Evolutionary conservation across 2,329 filamentous ascomycete genomes (phyloP).

Genomic region (Hypomyces perniciosus): DNA sequence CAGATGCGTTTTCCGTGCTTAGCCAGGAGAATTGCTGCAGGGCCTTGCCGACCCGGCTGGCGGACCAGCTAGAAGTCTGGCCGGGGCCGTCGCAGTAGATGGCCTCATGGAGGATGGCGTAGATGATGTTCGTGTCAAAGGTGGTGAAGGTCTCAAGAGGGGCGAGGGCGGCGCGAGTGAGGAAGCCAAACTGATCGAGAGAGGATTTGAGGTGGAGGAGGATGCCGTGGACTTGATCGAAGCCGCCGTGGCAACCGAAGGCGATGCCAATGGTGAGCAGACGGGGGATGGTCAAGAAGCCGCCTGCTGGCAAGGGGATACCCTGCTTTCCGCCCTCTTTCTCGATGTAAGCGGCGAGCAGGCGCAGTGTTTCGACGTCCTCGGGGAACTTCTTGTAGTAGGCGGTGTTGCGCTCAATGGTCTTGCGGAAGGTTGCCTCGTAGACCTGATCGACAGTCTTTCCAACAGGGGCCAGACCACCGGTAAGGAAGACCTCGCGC

Average conservation of each 20-base stretch:
- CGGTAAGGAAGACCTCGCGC: constrained; percentile 76
- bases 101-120: constrained; percentile 80
- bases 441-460: constrained; percentile 71
- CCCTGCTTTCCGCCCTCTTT: constrained; percentile 40
- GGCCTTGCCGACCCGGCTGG: constrained; percentile 53
- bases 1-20: constrained; percentile 22
- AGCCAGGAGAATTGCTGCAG: constrained; percentile 49
- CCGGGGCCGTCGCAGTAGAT: constrained; percentile 71
- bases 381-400: constrained; percentile 86
- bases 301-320: constrained; percentile 64
- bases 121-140: constrained; percentile 75
- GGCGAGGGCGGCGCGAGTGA: constrained; percentile 66
- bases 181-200: constrained; percentile 66
- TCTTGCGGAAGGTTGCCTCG: constrained; percentile 60
- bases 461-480: constrained; percentile 74
- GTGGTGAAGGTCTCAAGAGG: constrained; percentile 60
- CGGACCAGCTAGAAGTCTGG: constrained; percentile 67
- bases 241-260: constrained; percentile 73
- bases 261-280: constrained; percentile 72
- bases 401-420: constrained; percentile 63
- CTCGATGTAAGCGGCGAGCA: constrained; percentile 59
- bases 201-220: constrained; percentile 67
- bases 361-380: constrained; percentile 62
- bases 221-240: constrained; percentile 68
- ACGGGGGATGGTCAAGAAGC: constrained; percentile 63